Base-by-base conservation (phyloP, 129 eudicot genomes). In the Pseudognaphalium luteoalbum region DNA sequence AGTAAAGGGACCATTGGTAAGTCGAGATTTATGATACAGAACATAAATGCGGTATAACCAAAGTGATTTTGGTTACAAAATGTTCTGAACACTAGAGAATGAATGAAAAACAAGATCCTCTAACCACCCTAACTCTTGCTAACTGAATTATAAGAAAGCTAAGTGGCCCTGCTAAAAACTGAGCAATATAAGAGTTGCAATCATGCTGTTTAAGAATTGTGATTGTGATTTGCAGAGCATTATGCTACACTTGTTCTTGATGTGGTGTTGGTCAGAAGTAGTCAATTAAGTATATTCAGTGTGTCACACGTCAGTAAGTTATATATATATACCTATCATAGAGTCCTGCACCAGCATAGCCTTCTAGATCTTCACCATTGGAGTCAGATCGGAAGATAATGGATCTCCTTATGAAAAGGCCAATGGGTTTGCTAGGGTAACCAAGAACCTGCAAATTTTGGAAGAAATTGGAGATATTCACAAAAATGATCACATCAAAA, bases 341-440 rank as follows among this genome's bases (percentile, higher is more conserved):
- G 80, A 95, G 99, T 51, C 99, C 99, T 69, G 99, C 99, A 28
- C 99, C 99, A 28, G 99, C 99, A 86, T 95, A 95, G 76, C 99
- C 99, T 85, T 95, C 97, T 42, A 95, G 84, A 85, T 95, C 99
- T 84, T 95, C 99, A 71, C 99, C 99, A 68, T 95, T 95, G 75
- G 99, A 95, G 86, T 95, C 99, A 66, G 99, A 95, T 74, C 99
- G 85, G 77, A 91, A 95, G 79, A 95, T 95, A 50, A 95, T 86
- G 66, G 99, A 95, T 67, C 88, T 88, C 62, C 84, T 80, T 68
- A 95, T 91, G 71, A 89, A 95, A 62, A 95, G 97, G 44, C 95
- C 99, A 25, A 95, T 86, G 50, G 99, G 97, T 86, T 95, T 95
- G 89, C 99, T 95, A 51, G 99, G 99, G 80, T 91, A 91, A 70